Conservation (phyloP, 2,329 filamentous ascomycete species). For the Dothiorella sarmentorum region DNA sequence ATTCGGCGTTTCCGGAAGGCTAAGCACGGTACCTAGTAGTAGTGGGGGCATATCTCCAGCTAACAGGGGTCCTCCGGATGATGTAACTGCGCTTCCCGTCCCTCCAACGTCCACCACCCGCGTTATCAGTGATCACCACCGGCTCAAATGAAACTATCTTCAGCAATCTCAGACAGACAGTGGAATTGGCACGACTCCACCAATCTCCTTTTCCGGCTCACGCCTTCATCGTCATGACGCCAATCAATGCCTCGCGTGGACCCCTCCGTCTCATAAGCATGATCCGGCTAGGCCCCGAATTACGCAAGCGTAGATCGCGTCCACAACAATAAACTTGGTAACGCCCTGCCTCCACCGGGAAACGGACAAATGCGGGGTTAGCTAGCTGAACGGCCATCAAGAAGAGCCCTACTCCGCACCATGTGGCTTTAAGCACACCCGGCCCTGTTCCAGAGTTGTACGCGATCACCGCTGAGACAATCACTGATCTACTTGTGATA, state of each 20-base stretch:
- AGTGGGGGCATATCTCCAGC: slow-evolving; percentile 9
- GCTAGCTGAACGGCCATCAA: slow-evolving; percentile 2
- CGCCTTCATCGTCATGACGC: slow-evolving; percentile 13
- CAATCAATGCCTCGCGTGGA: background rate
- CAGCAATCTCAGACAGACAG: background rate
- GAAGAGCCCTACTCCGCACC: background rate
- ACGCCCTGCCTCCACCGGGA: background rate
- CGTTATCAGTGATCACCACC: slow-evolving; percentile 16
- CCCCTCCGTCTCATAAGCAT: background rate
- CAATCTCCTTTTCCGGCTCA: background rate
- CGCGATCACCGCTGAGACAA: background rate
- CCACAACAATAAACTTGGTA: background rate
- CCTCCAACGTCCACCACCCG: background rate
- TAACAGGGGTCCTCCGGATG: slow-evolving; percentile 10
- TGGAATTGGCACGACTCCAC: background rate
- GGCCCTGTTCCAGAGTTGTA: background rate
- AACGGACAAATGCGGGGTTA: background rate
- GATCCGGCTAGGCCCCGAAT: background rate
- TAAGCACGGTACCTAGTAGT: background rate
- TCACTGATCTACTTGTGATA: background rate
- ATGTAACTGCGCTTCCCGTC: slow-evolving; percentile 9
- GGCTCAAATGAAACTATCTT: background rate
- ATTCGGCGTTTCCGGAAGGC: slow-evolving; percentile 23
- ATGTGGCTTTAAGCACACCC: background rate
- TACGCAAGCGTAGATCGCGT: background rate